Percentiles rank a stretch among this genome's conserved stretches.
Conservation (phyloP, 2,329 filamentous ascomycete genomes). For the Lachnellula willkommii region DNA sequence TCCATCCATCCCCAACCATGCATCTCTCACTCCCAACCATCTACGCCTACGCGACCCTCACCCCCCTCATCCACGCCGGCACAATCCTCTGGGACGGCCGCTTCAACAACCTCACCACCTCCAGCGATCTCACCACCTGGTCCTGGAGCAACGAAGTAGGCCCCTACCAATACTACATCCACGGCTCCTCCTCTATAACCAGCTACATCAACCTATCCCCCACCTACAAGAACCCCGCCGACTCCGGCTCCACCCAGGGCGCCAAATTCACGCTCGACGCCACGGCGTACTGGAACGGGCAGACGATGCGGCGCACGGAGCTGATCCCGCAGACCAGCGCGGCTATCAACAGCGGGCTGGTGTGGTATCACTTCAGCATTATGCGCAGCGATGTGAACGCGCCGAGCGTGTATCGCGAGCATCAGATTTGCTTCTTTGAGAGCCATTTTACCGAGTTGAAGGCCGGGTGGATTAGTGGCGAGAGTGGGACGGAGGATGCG, state of each 20-base stretch:
- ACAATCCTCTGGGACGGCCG: slow-evolving; percentile 60
- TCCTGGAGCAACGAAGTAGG: slow-evolving; percentile 64
- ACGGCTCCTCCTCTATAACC: slow-evolving; percentile 46
- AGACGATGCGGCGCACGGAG: slow-evolving; percentile 68
- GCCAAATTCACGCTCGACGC: slow-evolving; percentile 61
- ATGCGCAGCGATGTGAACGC: slow-evolving; percentile 54
- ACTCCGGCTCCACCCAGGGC: slow-evolving; percentile 56
- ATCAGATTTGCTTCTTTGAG: slow-evolving; percentile 60
- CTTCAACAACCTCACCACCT: slow-evolving; percentile 54
- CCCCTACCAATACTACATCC: slow-evolving; percentile 72
- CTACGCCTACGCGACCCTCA: slow-evolving; percentile 7
- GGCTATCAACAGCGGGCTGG: slow-evolving; percentile 57
- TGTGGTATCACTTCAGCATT: slow-evolving; percentile 68
- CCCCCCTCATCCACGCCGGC: slow-evolving; percentile 28
- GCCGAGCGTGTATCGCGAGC: slow-evolving; percentile 56
- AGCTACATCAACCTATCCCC: slow-evolving; percentile 43
- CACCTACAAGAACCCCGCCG: slow-evolving; percentile 46
- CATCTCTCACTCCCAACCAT: slow-evolving; percentile 13
- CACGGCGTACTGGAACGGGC: slow-evolving; percentile 66
- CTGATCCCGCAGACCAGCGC: slow-evolving; percentile 65
- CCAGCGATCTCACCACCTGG: slow-evolving; percentile 54
- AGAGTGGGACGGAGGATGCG: slow-evolving; percentile 40
- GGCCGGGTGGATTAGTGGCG: slow-evolving; percentile 54
- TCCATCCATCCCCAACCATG: slow-evolving; percentile 11
- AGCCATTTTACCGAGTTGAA: slow-evolving; percentile 73